These are phyloP conservation scores for Clavariopsis aquatica DNA, from an alignment of 495 filamentous ascomycete genomes.

Conservation along the genomic window DNA sequence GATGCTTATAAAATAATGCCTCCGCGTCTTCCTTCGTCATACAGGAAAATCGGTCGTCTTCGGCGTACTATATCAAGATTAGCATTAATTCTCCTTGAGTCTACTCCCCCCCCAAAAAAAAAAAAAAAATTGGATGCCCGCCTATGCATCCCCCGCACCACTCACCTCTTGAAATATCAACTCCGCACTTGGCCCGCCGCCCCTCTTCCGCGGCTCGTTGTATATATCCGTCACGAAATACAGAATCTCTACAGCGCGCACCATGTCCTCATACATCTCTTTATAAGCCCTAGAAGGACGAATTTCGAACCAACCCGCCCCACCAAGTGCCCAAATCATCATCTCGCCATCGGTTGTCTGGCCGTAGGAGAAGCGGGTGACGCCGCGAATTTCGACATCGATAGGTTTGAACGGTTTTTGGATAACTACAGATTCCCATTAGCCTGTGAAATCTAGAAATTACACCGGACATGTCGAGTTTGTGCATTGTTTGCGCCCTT, in stretches of 20 bases:
- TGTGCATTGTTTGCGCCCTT: no score
- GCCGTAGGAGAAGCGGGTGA: conserved; percentile 69
- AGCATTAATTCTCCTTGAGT: conserved; percentile 7
- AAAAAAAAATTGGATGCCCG: no score
- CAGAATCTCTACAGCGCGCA: conserved; percentile 68
- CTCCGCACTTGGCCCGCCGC: conserved; percentile 34
- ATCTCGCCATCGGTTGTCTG: conserved; percentile 61
- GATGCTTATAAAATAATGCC: conserved; percentile 56
- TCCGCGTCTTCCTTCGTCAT: conserved; percentile 51
- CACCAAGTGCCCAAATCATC: conserved; percentile 73
- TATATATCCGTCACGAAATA: conserved; percentile 65
- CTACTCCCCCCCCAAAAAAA: not conserved
- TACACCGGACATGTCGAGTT: no score
- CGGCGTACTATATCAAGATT: conserved; percentile 32
- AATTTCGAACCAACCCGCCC: conserved; percentile 79
- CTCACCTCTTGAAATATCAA: conserved; percentile 41
- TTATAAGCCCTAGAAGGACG: conserved; percentile 62
- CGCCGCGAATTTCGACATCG: conserved; percentile 63
- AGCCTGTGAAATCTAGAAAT: not conserved
- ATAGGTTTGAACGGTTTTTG: conserved; percentile 36
- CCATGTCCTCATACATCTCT: conserved; percentile 63
- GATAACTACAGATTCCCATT: not conserved
- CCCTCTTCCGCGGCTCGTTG: conserved; percentile 28
- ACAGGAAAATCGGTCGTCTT: conserved; percentile 26
- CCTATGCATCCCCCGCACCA: not conserved